Evolutionary conservation across 176 grass and related monocot species (phyloP).

Genomic region (Oryza meridionalis): DNA sequence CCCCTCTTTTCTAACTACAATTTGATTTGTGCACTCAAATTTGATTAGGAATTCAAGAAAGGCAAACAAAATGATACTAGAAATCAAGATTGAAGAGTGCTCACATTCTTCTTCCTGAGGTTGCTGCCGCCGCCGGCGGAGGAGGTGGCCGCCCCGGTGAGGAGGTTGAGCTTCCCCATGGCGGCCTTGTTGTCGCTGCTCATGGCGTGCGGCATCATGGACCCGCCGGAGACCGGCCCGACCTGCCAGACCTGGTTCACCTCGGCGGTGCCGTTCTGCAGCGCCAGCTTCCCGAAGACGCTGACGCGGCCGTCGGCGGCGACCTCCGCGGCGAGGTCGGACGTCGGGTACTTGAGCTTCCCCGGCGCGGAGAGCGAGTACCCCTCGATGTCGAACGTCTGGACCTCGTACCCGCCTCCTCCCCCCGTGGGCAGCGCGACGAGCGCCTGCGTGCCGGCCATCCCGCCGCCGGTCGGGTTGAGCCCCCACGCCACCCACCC

Average conservation of each 20-base stretch:
- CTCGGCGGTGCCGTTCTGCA: slow-evolving; percentile 43
- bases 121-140: slow-evolving; percentile 30
- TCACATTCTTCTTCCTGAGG: slow-evolving; percentile 66
- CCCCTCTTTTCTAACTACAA: background rate
- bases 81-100: background rate
- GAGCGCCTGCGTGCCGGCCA: slow-evolving; percentile 64
- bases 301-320: slow-evolving; percentile 47
- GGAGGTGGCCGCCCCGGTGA: slow-evolving; percentile 47
- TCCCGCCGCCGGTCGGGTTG: slow-evolving; percentile 51
- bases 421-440: slow-evolving; percentile 47
- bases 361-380: background rate
- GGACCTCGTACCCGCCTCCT: slow-evolving; percentile 40
- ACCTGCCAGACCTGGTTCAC: slow-evolving; percentile 90
- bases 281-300: slow-evolving; percentile 60
- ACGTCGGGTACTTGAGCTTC: slow-evolving; percentile 33
- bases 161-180: slow-evolving; percentile 67
- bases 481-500: slow-evolving; percentile 76
- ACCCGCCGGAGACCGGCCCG: background rate
- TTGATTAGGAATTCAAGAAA: slow-evolving; percentile 1
- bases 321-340: slow-evolving; percentile 56
- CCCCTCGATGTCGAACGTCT: slow-evolving; percentile 51
- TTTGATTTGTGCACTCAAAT: background rate
- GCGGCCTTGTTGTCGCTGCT: slow-evolving; percentile 19
- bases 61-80: background rate
- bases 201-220: slow-evolving; percentile 10